Percentiles rank a stretch among this genome's conserved stretches.
phyloP scores from a whole-genome alignment of 1,284 basidiomycete genomes.

The Ustilago cynodontis region DNA sequence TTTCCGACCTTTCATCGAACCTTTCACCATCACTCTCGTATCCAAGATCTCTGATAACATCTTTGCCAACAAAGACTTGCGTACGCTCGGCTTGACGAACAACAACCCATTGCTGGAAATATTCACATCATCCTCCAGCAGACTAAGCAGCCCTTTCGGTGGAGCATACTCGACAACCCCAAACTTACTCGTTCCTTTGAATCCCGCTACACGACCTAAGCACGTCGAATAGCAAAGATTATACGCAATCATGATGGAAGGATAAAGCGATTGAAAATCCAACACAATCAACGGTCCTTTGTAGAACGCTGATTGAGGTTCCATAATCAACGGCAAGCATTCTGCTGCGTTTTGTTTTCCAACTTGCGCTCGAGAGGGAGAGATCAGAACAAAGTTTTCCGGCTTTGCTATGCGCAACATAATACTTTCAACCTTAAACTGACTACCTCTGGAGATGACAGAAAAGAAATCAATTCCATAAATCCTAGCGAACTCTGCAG shows the following conservation, averaged over 20 bases:
- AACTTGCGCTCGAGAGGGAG: slow-evolving; percentile 64
- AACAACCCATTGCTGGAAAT: slow-evolving; percentile 85
- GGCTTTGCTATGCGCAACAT: slow-evolving; percentile 98
- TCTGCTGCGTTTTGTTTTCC: slow-evolving; percentile 93
- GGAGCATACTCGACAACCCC: slow-evolving; percentile 81
- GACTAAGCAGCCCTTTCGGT: slow-evolving; percentile 75
- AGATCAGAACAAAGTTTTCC: slow-evolving; percentile 75
- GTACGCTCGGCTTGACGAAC: slow-evolving; percentile 87
- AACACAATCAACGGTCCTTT: slow-evolving; percentile 89
- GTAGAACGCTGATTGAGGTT: slow-evolving; percentile 92
- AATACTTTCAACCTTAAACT: slow-evolving; percentile 98
- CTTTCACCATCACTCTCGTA: slow-evolving; percentile 97
- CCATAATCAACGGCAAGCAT: slow-evolving; percentile 92
- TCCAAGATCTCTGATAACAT: slow-evolving; percentile 94
- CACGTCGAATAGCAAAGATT: slow-evolving; percentile 82
- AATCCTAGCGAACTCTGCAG: slow-evolving; percentile 87
- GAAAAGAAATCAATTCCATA: slow-evolving; percentile 98
- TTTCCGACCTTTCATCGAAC: slow-evolving; percentile 86
- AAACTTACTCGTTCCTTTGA: slow-evolving; percentile 88
- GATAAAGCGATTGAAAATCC: slow-evolving; percentile 96
- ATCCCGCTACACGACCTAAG: slow-evolving; percentile 85
- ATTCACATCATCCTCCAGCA: slow-evolving; percentile 40
- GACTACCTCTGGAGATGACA: slow-evolving; percentile 91
- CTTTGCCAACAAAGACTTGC: slow-evolving; percentile 85
- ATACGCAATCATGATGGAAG: slow-evolving; percentile 97